Percentiles rank a stretch among this genome's conserved stretches.
Evolutionary conservation across 257 asterid species (phyloP).

Genomic region (Marsdenia floribunda): DNA sequence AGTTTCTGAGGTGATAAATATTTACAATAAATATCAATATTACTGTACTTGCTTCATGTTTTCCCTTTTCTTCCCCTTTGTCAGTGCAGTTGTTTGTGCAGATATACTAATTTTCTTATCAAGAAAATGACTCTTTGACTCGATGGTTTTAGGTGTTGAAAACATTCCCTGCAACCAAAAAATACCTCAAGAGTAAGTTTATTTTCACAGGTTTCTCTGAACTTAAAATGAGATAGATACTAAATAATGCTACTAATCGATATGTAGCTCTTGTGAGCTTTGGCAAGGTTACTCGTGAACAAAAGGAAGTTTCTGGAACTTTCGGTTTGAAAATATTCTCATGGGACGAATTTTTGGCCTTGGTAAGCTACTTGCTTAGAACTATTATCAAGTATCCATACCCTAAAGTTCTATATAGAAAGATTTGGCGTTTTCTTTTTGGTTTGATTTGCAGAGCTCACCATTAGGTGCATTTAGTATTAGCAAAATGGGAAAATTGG

Average conservation of each 20-base stretch:
- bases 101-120: neutral
- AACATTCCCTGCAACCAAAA: conserved; percentile 51
- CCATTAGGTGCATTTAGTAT: neutral
- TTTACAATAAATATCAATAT: neutral
- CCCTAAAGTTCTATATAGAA: neutral
- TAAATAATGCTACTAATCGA: conserved; percentile 7
- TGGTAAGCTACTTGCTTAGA: conserved; percentile 39
- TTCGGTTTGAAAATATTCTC: conserved; percentile 50
- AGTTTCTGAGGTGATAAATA: conserved; percentile 49
- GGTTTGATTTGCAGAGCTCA: neutral
- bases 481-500: neutral
- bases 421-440: neutral
- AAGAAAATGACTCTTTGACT: conserved; percentile 6
- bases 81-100: neutral
- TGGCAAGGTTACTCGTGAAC: conserved; percentile 49
- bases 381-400: neutral
- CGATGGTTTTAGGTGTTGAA: conserved; percentile 46
- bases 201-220: neutral
- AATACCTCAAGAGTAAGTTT: conserved; percentile 59
- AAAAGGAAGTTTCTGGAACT: conserved; percentile 41
- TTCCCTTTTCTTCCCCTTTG: neutral
- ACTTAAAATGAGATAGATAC: neutral
- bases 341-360: conserved; percentile 72
- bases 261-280: conserved; percentile 66
- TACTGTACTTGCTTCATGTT: neutral